Base-by-base conservation (phyloP, 2,329 filamentous ascomycete genomes). In the Rhinocladiella similis region DNA sequence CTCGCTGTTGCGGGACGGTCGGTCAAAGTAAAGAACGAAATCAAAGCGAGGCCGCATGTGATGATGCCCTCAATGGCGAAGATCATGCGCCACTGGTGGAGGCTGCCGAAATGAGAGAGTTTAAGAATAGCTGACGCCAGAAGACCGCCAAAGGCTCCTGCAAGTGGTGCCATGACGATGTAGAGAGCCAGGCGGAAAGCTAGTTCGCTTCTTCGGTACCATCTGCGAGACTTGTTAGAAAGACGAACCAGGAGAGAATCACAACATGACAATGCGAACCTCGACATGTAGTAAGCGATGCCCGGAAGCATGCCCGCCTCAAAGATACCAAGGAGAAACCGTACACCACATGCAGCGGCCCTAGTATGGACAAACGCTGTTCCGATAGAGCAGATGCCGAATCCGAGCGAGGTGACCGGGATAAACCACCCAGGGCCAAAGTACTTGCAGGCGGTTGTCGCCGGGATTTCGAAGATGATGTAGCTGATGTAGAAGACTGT, bases 231-330 rank as follows among this genome's bases (percentile, higher is more conserved):
- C 2, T 41, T 16, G 14, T 41, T 76, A 1, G 82, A 86, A 9
- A 5, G 39, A 46, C 12, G 22, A 36, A 48, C n/a, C 6, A 27
- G 7, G 35, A 10, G 35, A 38, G 35, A 12, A 19, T 3, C 38
- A 41, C 2, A 16, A 41, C 10, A 33, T 3, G 10, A 33, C 7
- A 12, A 33, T 33, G 10, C 29, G 3, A 16, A 41, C 38, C 59
- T 46, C 7, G 57, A 63, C 43, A 66, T 50, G 64, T 90, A 90
- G 70, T 90, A 91, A 0, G 86, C 86, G 39, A 89, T 88, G 0
- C 88, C 87, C 0, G 88, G 88, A 52, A 90, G 70, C 81, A 91
- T 84, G 6, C 87, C 88, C 0, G 88, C 85, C 70, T 91, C 88
- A 47, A 64, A 65, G 10, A 65, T 22, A 9, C 84, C 84, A 0